Evolutionary conservation across 1,139 yeast species (phyloP), one percentile per base, ranked within the genome.

Genomic region (Spathaspora sp.): DNA sequence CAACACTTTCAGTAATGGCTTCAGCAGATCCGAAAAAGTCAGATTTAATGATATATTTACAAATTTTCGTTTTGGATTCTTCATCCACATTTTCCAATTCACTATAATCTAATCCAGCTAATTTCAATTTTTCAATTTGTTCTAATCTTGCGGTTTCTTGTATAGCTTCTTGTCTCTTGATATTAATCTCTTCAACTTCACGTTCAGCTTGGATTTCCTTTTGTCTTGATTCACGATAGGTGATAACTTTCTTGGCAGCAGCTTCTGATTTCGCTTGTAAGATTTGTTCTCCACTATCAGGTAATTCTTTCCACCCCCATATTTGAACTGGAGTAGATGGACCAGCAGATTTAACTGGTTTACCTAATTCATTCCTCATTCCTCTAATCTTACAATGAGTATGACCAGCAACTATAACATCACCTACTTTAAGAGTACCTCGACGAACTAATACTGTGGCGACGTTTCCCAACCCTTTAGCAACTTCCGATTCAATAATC

Each of bases 281-380:
- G 1, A 88, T 82, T 54, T 81, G 82, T 53, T 90, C 97, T 2
- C 99, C 99, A 17, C 96, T 95, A 44, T 82, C 88, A 0, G 99
- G 99, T 41, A 90, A 68, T 37, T 84, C 93, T 59, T 88, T 90
- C 99, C 99, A 93, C 0, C 99, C 99, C 66, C 90, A 79, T 5
- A 93, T 76, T 58, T 90, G 96, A 1, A 89, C 96, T 0, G 98
- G 97, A 2, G 88, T 84, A 0, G 97, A 87, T 0, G 99, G 98
- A 0, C 82, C 81, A 0, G 97, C 98, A 24, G 65, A 48, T 52
- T 82, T 81, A 11, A 90, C 67, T 1, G 70, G 48, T 52, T 82
- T 83, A 2, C 93, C 93, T 49, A 69, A 63, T 56, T 89, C 96
- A 63, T 89, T 89, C 49, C 76, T 78, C 79, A 93, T 80, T n/a